Evolutionary conservation across 2,329 filamentous ascomycete genomes (phyloP), one percentile per base, ranked within the genome.

Genomic region (Trichophyton rubrum): DNA sequence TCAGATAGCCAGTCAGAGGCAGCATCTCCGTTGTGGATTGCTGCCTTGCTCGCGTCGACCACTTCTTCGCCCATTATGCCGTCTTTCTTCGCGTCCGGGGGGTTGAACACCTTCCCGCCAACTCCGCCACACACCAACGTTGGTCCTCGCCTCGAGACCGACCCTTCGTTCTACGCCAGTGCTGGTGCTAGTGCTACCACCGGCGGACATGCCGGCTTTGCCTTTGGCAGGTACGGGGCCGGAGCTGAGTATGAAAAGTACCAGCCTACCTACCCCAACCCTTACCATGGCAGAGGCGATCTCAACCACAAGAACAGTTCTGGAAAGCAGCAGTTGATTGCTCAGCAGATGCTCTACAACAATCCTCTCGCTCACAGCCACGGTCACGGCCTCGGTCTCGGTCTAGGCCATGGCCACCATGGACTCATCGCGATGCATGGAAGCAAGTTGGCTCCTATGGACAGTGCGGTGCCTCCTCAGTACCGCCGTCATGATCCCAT

Each of bases 211-310:
- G 40, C 40, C 43, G 43, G 43, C 22, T 77, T 74, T 61, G 72
- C 73, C 55, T 70, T 72, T 35, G 33, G 33, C 61, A 74, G 75
- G 59, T 75, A 75, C 65, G 74, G 75, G 66, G 75, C 69, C 58
- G 72, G 74, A 57, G 73, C 71, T 65, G 76, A 77, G 59, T 76
- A 75, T 64, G 76, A 78, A 62, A 72, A 76, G 65, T 78, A 75
- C 66, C 73, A 73, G 63, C 71, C 73, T n/a, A 63, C 70, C 59
- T 71, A 71, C 43, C n/a, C 35, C 56, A 56, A 56, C 55, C 30
- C 55, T 17, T 38, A 56, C n/a, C 17, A 22, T 8, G 51, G 4
- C 51, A 24, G 40, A 43, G 40, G 40, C 15, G 40, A 43, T 17
- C 40, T 43, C 40, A 43, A 43, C 40, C 13, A 43, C 43, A 20